Percentiles rank a stretch among this genome's conserved stretches.
These are phyloP conservation scores for Hapsidospora chrysogenum DNA, from an alignment of 495 filamentous ascomycete genomes.

Conservation along the genomic window DNA sequence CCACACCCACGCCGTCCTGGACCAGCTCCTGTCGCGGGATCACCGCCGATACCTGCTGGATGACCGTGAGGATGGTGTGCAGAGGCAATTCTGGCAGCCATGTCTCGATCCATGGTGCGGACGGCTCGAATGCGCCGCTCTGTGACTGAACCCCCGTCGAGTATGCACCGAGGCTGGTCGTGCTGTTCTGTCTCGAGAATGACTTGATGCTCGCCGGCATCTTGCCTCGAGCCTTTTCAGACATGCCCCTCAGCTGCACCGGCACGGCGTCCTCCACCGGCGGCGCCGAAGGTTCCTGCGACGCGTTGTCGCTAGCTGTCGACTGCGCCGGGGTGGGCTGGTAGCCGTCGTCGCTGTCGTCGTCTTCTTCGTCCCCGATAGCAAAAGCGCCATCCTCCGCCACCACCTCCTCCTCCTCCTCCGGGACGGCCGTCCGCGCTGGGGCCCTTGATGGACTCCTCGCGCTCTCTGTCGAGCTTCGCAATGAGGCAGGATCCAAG, in stretches of 20 bases:
- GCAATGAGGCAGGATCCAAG: slow-evolving; percentile 28
- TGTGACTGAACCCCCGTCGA: slow-evolving; percentile 32
- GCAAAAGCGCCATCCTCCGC: slow-evolving; percentile 69
- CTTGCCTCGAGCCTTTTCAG: slow-evolving; percentile 92
- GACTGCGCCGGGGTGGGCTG: slow-evolving; percentile 53
- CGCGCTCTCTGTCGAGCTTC: slow-evolving; percentile 53
- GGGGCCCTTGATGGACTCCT: slow-evolving; percentile 41
- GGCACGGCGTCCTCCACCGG: slow-evolving; percentile 67
- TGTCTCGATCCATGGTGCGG: slow-evolving; percentile 68
- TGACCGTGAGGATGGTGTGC: slow-evolving; percentile 73
- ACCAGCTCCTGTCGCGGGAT: slow-evolving; percentile 23
- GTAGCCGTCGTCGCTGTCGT: slow-evolving; percentile 55
- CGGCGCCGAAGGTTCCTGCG: slow-evolving; percentile 51
- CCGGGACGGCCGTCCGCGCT: slow-evolving; percentile 43
- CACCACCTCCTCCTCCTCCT: slow-evolving; percentile 71
- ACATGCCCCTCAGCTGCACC: slow-evolving; percentile 88
- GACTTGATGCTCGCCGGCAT: slow-evolving; percentile 72
- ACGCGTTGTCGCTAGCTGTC: slow-evolving; percentile 52
- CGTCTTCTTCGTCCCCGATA: slow-evolving; percentile 73
- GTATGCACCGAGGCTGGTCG: slow-evolving; percentile 61
- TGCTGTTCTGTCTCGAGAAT: slow-evolving; percentile 88
- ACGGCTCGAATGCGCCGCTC: slow-evolving; percentile 55
- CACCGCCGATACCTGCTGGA: slow-evolving; percentile 39
- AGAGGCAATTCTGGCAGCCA: slow-evolving; percentile 89
- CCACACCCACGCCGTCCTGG: slow-evolving; percentile 16